A percentile compares a stretch with the other conserved stretches of the same genome.
Evolutionary conservation across 139 green algal species (phyloP).

Genomic region (Nannochloris sp.): DNA sequence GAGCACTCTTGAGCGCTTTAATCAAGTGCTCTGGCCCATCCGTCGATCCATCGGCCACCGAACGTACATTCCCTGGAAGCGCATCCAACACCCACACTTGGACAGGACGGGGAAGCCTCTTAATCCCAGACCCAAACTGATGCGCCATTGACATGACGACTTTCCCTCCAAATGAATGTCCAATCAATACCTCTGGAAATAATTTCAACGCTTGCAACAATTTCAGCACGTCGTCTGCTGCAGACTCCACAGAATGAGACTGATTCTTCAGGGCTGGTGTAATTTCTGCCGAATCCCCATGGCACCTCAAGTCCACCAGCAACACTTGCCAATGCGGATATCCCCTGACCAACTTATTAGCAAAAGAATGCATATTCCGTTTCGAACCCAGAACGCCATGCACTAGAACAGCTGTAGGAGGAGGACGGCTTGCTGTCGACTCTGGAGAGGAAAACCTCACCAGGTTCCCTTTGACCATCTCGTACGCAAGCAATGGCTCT

Average conservation of each 20-base stretch:
- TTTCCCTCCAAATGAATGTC: constrained; percentile 90
- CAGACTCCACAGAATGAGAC: constrained; percentile 52
- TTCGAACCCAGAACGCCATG: constrained; percentile 87
- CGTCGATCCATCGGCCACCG: constrained; percentile 26
- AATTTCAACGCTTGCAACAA: constrained; percentile 70
- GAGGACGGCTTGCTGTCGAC: constrained; percentile 8
- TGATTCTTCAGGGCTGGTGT: not conserved
- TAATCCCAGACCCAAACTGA: constrained; percentile 53
- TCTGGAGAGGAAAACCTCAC: constrained; percentile 16
- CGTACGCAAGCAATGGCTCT: constrained; percentile 30
- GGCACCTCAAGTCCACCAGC: constrained; percentile 85
- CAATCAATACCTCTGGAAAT: constrained; percentile 82
- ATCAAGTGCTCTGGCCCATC: constrained; percentile 80
- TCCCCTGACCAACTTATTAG: constrained; percentile 56
- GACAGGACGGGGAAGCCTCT: constrained; percentile 64
- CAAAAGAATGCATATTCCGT: constrained; percentile 77
- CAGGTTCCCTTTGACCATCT: constrained; percentile 50
- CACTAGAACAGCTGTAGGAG: constrained; percentile 84
- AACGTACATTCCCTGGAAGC: constrained; percentile 67
- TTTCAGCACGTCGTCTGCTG: constrained; percentile 61
- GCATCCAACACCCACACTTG: constrained; percentile 89
- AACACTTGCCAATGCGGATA: constrained; percentile 83
- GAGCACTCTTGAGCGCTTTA: constrained; percentile 45
- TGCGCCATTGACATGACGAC: constrained; percentile 83
- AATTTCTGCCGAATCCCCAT: constrained; percentile 68